Percentiles rank a stretch among this genome's conserved stretches.
phyloP scores from a whole-genome alignment of 2,329 filamentous ascomycete genomes.

The Pseudodiploospora longispora region DNA sequence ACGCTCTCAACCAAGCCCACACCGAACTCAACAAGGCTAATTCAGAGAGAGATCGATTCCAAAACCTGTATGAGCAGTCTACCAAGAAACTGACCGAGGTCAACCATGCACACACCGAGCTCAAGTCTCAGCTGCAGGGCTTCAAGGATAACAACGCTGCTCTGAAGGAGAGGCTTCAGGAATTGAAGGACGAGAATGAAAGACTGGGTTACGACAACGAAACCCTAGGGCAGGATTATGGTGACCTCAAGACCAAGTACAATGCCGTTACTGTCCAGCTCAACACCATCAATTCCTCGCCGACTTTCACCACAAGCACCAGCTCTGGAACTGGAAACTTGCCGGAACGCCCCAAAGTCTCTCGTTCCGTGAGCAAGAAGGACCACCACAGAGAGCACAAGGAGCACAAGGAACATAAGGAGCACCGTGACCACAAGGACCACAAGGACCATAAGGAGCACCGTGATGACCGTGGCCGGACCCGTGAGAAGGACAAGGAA shows the following conservation, averaged over 20 bases:
- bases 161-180: slow-evolving; percentile 14
- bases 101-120: slow-evolving; percentile 11
- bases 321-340: slow-evolving; percentile 12
- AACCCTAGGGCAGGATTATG: slow-evolving; percentile 17
- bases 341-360: slow-evolving; percentile 19
- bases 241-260: slow-evolving; percentile 20
- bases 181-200: slow-evolving; percentile 18
- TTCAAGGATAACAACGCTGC: slow-evolving; percentile 10
- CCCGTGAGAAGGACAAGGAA: slow-evolving; percentile 17
- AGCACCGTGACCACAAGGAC: slow-evolving; percentile 19
- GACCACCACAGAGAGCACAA: slow-evolving; percentile 8
- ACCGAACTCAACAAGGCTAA: slow-evolving; percentile 17
- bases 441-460: slow-evolving; percentile 8
- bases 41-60: slow-evolving; percentile 17
- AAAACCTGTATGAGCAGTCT: slow-evolving; percentile 18
- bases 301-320: slow-evolving; percentile 15
- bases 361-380: slow-evolving; percentile 20
- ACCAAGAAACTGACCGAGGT: slow-evolving; percentile 22
- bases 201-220: slow-evolving; percentile 16
- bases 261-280: slow-evolving; percentile 15
- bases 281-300: slow-evolving; percentile 4
- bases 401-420: slow-evolving; percentile 13
- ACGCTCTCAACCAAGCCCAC: slow-evolving; percentile 13
- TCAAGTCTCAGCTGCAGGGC: slow-evolving; percentile 10
- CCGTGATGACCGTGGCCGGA: slow-evolving; percentile 18